Conservation (phyloP, 1,284 basidiomycete genomes). For the Ceratobasidium papillatum region DNA sequence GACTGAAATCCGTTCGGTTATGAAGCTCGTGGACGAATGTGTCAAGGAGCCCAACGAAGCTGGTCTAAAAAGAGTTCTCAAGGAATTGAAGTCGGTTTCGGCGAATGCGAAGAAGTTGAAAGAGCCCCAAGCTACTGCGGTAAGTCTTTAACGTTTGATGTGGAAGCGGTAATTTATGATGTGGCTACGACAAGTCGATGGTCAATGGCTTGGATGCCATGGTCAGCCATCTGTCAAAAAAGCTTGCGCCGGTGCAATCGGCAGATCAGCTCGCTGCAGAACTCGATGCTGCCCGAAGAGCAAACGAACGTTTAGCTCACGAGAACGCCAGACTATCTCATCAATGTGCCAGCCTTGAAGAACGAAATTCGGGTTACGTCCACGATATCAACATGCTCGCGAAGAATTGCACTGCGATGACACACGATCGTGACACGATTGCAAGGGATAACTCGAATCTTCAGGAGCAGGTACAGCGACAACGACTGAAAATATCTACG, state of each 20-base stretch:
- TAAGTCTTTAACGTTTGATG: not conserved
- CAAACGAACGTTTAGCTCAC: not conserved
- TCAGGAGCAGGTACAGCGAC: constrained; percentile 14
- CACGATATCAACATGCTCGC: not conserved
- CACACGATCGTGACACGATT: not conserved
- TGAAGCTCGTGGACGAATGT: constrained; percentile 10
- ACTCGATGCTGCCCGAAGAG: not conserved
- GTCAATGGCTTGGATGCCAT: constrained; percentile 36
- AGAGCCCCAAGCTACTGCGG: constrained; percentile 12
- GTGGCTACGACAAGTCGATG: not conserved
- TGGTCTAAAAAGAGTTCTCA: not conserved
- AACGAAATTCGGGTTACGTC: not conserved
- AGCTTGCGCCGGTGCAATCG: constrained; percentile 26
- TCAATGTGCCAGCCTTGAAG: not conserved
- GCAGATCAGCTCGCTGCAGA: constrained; percentile 9
- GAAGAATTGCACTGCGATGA: not conserved
- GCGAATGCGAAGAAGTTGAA: constrained; percentile 18
- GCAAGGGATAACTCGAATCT: not conserved
- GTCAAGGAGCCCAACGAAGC: constrained; percentile 9
- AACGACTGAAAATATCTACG: not conserved
- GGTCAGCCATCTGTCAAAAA: constrained; percentile 36
- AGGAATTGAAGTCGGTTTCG: constrained; percentile 11
- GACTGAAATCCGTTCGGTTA: constrained; percentile 19
- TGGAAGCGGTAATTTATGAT: not conserved
- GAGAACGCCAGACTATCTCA: constrained; percentile 1